phyloP scores from a whole-genome alignment of 768 basidiomycete species.

The Leccinum pellstonianum region DNA sequence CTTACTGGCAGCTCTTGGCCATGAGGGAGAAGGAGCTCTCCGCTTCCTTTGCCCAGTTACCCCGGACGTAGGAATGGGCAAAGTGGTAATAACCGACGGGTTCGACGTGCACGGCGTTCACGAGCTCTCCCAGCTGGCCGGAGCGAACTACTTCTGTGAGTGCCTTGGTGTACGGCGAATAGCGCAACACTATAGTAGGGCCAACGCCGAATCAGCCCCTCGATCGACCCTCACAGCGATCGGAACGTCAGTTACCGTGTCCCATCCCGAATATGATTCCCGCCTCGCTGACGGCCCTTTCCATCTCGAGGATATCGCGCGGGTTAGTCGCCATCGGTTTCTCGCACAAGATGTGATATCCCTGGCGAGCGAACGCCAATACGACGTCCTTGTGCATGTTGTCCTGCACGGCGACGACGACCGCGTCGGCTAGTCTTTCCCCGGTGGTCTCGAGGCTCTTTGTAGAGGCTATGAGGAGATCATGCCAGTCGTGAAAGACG shows the following conservation, averaged over 20 bases:
- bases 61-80: slow-evolving; percentile 86
- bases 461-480: slow-evolving; percentile 64
- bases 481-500: slow-evolving; percentile 70
- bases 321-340: slow-evolving; percentile 86
- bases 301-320: slow-evolving; percentile 74
- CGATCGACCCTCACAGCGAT: neutral
- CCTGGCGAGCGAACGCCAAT: slow-evolving; percentile 71
- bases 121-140: slow-evolving; percentile 67
- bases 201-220: neutral
- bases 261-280: slow-evolving; percentile 83
- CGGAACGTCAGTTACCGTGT: slow-evolving; percentile 60
- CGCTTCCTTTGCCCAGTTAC: slow-evolving; percentile 71
- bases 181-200: slow-evolving; percentile 64
- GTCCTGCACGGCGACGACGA: slow-evolving; percentile 80
- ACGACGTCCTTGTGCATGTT: slow-evolving; percentile 74
- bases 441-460: slow-evolving; percentile 64
- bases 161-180: slow-evolving; percentile 78
- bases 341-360: slow-evolving; percentile 89
- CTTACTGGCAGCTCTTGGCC: slow-evolving; percentile 90
- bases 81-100: slow-evolving; percentile 88
- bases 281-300: slow-evolving; percentile 64
- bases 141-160: slow-evolving; percentile 70
- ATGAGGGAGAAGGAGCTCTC: slow-evolving; percentile 78
- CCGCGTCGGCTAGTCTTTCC: slow-evolving; percentile 76
- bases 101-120: slow-evolving; percentile 83